Percentiles rank a stretch among this genome's conserved stretches.
These are phyloP conservation scores for Teratosphaeria zuluensis DNA, from an alignment of 2,329 filamentous ascomycete species.

Conservation along the genomic window DNA sequence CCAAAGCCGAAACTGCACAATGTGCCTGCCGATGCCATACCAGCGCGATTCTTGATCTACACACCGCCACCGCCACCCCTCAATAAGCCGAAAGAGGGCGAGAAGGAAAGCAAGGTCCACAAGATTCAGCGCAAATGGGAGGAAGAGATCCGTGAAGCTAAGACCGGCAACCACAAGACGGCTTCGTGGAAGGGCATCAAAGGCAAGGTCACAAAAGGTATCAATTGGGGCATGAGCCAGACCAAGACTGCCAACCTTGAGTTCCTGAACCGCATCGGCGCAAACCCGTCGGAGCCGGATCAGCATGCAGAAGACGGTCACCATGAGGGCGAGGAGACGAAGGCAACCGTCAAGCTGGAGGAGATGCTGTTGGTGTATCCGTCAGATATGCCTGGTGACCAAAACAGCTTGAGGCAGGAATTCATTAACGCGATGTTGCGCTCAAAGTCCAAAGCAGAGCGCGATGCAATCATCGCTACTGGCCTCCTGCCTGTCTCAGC, in stretches of 20 bases:
- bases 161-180: slow-evolving; percentile 30
- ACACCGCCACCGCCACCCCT: slow-evolving; percentile 36
- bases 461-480: slow-evolving; percentile 34
- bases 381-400: slow-evolving; percentile 17
- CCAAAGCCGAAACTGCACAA: slow-evolving; percentile 31
- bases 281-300: slow-evolving; percentile 12
- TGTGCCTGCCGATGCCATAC: slow-evolving; percentile 24
- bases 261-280: slow-evolving; percentile 33
- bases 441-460: slow-evolving; percentile 32
- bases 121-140: slow-evolving; percentile 39
- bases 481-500: slow-evolving; percentile 31
- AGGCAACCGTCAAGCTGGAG: slow-evolving; percentile 29
- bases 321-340: slow-evolving; percentile 22
- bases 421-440: slow-evolving; percentile 34
- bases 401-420: slow-evolving; percentile 29
- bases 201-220: slow-evolving; percentile 30
- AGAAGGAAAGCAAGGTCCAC: slow-evolving; percentile 34
- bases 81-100: slow-evolving; percentile 29
- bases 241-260: slow-evolving; percentile 35
- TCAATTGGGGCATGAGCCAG: slow-evolving; percentile 31
- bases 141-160: slow-evolving; percentile 35
- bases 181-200: slow-evolving; percentile 36
- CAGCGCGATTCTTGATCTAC: slow-evolving; percentile 35
- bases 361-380: slow-evolving; percentile 36
- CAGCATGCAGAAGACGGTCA: slow-evolving; percentile 23